Evolutionary conservation across 192 early-diverging fungal species (phyloP), one percentile per base, ranked within the genome.

Genomic region (Obelidium mucronatum): DNA sequence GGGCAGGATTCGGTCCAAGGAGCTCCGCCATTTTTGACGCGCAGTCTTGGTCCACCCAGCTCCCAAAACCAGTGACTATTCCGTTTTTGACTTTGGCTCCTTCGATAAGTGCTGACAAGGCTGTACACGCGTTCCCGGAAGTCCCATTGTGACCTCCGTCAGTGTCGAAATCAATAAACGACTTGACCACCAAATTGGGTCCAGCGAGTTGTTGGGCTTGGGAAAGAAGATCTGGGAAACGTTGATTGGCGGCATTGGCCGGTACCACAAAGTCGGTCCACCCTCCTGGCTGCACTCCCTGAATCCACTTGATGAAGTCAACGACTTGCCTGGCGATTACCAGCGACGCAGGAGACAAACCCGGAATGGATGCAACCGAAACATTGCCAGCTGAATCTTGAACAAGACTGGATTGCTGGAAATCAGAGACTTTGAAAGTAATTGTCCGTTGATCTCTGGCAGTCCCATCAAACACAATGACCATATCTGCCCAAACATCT

Each of bases 141-240:
- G 52, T 24, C 17, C 70, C 70, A 73, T 73, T 60, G 56, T 73
- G 70, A 15, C 70, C 70, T 22, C 70, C 70, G 36, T 73, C 70
- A 15, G 70, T 73, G 70, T 73, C 70, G 30, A 73, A 73, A 60
- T 73, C 70, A n/a, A 73, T 31, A 59, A 73, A 73, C 1, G 54
- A 17, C 56, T 56, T 73, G 22, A 60, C 39, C 11, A 1, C 26
- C 1, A 59, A 2, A 59, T 17, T 17, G 13, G 8, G 35, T 13
- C 2, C n/a, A 3, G 44, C 26, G 6, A 68, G 24, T 11, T 30
- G 19, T 19, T 53, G 19, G 17, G 44, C 51, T 13, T 4, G 2
- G 1, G 4, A 31, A 24, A 68, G 15, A 19, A 68, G 13, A 22
- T 8, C 22, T 28, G 1, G 2, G 26, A 33, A 17, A n/a, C 22